Percentiles rank a stretch among this genome's conserved stretches.
phyloP scores from a whole-genome alignment of 2,329 filamentous ascomycete species.

The Exophiala sp. region DNA sequence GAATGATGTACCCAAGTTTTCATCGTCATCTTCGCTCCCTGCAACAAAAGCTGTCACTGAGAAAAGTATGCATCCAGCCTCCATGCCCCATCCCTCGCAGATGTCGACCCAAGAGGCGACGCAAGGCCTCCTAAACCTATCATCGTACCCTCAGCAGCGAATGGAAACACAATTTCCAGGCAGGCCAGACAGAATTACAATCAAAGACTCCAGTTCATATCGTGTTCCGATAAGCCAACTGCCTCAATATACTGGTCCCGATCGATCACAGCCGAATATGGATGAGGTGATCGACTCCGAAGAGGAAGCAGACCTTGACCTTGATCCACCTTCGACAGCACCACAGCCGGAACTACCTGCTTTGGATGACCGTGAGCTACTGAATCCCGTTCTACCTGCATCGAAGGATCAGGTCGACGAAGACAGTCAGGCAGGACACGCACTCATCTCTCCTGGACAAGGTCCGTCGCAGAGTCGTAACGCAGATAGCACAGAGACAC shows the following conservation, averaged over 20 bases:
- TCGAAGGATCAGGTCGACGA: not conserved
- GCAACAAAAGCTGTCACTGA: constrained; percentile 15
- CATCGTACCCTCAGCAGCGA: constrained; percentile 13
- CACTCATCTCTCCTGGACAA: not conserved
- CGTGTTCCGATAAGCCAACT: constrained; percentile 20
- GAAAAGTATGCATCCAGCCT: constrained; percentile 23
- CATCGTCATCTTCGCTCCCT: constrained; percentile 19
- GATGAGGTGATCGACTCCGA: constrained; percentile 9
- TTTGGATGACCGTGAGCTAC: not conserved
- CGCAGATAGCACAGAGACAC: not conserved
- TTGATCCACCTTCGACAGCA: constrained; percentile 13
- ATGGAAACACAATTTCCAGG: not conserved
- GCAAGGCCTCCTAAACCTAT: constrained; percentile 19
- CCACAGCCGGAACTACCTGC: not conserved
- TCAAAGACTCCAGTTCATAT: constrained; percentile 28
- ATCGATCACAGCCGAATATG: constrained; percentile 11
- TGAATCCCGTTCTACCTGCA: not conserved
- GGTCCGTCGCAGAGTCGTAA: not conserved
- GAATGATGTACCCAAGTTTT: constrained; percentile 13
- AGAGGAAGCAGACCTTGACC: constrained; percentile 23
- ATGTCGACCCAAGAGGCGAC: constrained; percentile 29
- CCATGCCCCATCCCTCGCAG: constrained; percentile 28
- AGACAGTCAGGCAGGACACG: too few relatives aligned
- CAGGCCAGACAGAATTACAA: constrained; percentile 20
- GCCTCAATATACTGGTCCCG: constrained; percentile 11